A percentile compares a stretch with the other conserved stretches of the same genome.
Evolutionary conservation across 2,329 filamentous ascomycete genomes (phyloP).

Genomic region (Cordyceps tenuipes): DNA sequence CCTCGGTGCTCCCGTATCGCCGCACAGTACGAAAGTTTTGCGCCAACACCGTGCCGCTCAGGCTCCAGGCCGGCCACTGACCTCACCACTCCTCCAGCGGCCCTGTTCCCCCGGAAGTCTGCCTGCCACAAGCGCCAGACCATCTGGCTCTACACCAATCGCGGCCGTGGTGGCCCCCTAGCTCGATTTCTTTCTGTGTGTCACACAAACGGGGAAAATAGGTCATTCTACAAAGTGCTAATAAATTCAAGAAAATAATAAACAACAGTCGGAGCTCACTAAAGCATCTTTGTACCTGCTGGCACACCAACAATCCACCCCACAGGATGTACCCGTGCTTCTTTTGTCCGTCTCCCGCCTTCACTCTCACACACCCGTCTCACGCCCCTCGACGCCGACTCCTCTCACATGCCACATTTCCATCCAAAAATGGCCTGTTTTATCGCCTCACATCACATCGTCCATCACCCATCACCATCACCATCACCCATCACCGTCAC

Average conservation of each 20-base stretch:
- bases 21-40: neutral
- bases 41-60: neutral
- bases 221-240: too few relatives aligned
- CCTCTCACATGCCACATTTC: conserved; percentile 4
- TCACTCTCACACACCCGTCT: neutral
- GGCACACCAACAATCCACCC: too few relatives aligned
- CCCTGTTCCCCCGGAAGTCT: neutral
- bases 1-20: conserved; percentile 5
- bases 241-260: too few relatives aligned
- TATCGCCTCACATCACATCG: neutral
- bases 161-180: neutral
- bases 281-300: too few relatives aligned
- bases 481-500: too few relatives aligned
- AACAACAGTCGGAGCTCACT: too few relatives aligned
- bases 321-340: neutral
- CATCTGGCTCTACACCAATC: neutral
- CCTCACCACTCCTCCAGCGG: neutral
- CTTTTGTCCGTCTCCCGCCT: neutral
- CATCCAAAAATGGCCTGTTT: conserved; percentile 3
- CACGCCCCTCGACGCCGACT: neutral
- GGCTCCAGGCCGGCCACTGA: neutral
- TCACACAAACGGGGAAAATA: neutral
- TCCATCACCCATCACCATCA: too few relatives aligned
- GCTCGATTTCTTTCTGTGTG: neutral
- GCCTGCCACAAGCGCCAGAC: conserved; percentile 4